Percentiles rank a stretch among this genome's conserved stretches.
Conservation (phyloP, 306 rosid species). For the Inga oerstediana region DNA sequence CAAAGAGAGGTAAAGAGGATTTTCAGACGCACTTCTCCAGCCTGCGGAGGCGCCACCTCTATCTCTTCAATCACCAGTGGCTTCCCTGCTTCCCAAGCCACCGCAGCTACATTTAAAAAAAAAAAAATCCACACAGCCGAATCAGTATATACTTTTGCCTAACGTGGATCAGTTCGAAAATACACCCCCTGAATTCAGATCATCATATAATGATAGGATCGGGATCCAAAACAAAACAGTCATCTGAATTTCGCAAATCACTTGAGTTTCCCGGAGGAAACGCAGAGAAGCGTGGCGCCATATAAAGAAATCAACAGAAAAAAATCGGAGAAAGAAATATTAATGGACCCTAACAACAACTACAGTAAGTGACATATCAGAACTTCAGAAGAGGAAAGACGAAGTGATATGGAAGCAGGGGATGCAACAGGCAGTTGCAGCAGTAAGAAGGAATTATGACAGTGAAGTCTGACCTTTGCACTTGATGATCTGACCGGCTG, state of each 20-base stretch:
- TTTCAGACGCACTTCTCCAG: conserved; percentile 33
- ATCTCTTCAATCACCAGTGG: conserved; percentile 30
- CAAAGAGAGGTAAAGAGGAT: conserved; percentile 31
- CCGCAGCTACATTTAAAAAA: conserved; percentile 20
- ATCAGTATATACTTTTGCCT: neutral
- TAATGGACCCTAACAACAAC: neutral
- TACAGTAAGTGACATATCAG: neutral
- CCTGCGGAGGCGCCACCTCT: conserved; percentile 23
- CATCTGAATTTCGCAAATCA: neutral
- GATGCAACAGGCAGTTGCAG: neutral
- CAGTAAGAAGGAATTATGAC: neutral
- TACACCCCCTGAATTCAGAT: neutral
- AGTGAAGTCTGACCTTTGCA: conserved; percentile 42
- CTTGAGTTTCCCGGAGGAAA: neutral
- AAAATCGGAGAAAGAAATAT: neutral
- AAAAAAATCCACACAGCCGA: neutral
- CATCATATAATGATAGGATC: neutral
- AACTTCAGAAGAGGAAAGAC: neutral
- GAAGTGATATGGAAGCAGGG: neutral
- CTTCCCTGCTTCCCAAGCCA: conserved; percentile 29
- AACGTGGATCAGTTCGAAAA: neutral
- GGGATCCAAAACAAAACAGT: neutral
- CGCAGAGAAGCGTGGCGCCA: neutral
- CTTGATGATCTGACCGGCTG: conserved; percentile 54
- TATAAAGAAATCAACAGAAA: neutral